A percentile compares a stretch with the other conserved stretches of the same genome.
phyloP scores from a whole-genome alignment of 2,329 filamentous ascomycete species.

The Ustilaginoidea virens region DNA sequence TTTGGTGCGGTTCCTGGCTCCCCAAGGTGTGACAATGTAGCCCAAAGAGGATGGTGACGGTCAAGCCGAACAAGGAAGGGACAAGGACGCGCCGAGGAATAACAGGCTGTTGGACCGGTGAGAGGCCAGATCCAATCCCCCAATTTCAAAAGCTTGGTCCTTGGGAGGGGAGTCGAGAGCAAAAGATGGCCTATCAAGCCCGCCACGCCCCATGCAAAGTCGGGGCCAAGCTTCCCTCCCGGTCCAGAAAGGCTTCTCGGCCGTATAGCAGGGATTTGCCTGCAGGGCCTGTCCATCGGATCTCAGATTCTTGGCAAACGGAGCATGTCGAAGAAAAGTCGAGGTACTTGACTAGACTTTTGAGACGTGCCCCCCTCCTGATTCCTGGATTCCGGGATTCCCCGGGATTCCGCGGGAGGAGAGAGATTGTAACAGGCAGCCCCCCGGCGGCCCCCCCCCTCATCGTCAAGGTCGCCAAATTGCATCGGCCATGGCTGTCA shows the following conservation, averaged over 20 bases:
- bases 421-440: neutral
- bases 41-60: conserved; percentile 3
- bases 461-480: conserved; percentile 49
- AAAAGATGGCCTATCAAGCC: no score
- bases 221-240: no score
- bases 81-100: no score
- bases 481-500: conserved; percentile 81
- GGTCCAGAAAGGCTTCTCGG: conserved; percentile 2
- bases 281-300: conserved; percentile 1
- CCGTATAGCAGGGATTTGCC: conserved; percentile 1
- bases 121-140: no score
- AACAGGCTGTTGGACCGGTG: conserved; percentile 1
- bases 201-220: no score
- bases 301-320: conserved; percentile 4
- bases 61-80: conserved; percentile 1
- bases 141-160: no score
- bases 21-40: conserved; percentile 4
- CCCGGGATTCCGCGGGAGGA: conserved; percentile 2
- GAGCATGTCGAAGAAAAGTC: conserved; percentile 4
- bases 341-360: conserved; percentile 4
- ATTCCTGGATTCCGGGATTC: neutral
- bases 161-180: no score
- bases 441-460: no score
- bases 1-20: no score
- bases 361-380: no score